Evolutionary conservation across 257 asterid species (phyloP).

Genomic region (Gentiana dahurica): DNA sequence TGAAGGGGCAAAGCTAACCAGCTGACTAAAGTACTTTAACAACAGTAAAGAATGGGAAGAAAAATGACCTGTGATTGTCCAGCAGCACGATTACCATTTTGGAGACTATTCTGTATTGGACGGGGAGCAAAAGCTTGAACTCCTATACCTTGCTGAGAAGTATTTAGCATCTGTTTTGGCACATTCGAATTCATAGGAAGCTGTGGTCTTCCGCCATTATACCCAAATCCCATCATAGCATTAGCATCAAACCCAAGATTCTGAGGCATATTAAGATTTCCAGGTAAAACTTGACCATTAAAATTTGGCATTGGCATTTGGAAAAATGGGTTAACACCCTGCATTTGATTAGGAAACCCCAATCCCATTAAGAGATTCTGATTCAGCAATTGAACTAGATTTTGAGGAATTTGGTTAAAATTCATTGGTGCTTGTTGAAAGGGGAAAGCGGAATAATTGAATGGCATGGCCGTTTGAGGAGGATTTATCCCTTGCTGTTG

Average conservation of each 20-base stretch:
- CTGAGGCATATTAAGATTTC: conserved; percentile 20
- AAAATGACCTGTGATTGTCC: conserved; percentile 14
- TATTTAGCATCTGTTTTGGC: conserved; percentile 21
- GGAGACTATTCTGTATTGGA: conserved; percentile 19
- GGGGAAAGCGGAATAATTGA: conserved; percentile 30
- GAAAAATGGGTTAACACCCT: conserved; percentile 43
- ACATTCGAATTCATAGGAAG: conserved; percentile 25
- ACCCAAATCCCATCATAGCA: conserved; percentile 20
- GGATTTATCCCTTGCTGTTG: conserved; percentile 25
- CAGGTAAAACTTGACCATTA: conserved; percentile 15
- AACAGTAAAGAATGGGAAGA: neutral
- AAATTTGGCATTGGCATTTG: conserved; percentile 35
- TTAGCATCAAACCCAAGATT: conserved; percentile 27
- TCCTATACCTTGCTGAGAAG: conserved; percentile 18
- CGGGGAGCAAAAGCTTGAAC: conserved; percentile 17
- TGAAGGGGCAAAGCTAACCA: too few relatives aligned
- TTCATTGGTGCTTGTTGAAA: conserved; percentile 19
- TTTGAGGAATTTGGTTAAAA: conserved; percentile 26
- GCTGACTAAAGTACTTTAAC: neutral
- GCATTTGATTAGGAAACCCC: conserved; percentile 40
- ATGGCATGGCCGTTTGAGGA: conserved; percentile 38
- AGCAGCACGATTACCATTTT: conserved; percentile 8
- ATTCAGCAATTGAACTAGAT: conserved; percentile 30
- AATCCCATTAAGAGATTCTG: conserved; percentile 16
- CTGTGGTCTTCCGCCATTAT: conserved; percentile 26